phyloP scores from a whole-genome alignment of 306 rosid species.

The Dryas alaskensis region DNA sequence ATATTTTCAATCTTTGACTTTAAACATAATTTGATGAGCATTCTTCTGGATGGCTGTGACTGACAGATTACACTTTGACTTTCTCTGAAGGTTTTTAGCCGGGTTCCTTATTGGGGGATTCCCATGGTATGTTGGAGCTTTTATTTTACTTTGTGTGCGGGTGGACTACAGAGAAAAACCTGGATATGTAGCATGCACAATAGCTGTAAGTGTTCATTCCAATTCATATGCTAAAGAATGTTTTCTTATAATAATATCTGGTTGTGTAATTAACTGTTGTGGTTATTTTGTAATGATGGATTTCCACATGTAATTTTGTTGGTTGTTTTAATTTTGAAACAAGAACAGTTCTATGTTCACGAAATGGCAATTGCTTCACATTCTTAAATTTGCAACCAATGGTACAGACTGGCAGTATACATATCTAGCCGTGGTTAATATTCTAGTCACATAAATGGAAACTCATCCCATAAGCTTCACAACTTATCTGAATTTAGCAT shows the following conservation, averaged over 20 bases:
- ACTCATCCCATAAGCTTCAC: background rate
- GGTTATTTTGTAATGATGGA: background rate
- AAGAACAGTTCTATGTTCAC: background rate
- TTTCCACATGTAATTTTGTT: background rate
- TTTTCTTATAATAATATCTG: background rate
- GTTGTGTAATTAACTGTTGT: background rate
- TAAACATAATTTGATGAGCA: background rate
- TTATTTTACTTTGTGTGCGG: conserved; percentile 51
- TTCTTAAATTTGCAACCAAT: background rate
- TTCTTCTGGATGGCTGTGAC: background rate
- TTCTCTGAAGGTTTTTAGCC: conserved; percentile 55
- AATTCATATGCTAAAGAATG: background rate
- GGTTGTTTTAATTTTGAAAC: background rate
- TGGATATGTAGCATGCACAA: conserved; percentile 71
- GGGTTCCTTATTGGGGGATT: conserved; percentile 78
- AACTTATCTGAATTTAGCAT: background rate
- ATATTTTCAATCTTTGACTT: background rate
- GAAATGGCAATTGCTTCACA: background rate
- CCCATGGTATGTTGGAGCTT: conserved; percentile 77
- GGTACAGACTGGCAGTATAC: background rate
- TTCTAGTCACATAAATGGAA: conserved; percentile 1
- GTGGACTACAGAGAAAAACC: conserved; percentile 82
- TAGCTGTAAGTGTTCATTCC: conserved; percentile 62
- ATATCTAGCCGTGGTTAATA: background rate
- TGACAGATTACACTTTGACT: background rate